Evolutionary conservation across 2,329 filamentous ascomycete species (phyloP).

Genomic region (Chaetomium globosum): DNA sequence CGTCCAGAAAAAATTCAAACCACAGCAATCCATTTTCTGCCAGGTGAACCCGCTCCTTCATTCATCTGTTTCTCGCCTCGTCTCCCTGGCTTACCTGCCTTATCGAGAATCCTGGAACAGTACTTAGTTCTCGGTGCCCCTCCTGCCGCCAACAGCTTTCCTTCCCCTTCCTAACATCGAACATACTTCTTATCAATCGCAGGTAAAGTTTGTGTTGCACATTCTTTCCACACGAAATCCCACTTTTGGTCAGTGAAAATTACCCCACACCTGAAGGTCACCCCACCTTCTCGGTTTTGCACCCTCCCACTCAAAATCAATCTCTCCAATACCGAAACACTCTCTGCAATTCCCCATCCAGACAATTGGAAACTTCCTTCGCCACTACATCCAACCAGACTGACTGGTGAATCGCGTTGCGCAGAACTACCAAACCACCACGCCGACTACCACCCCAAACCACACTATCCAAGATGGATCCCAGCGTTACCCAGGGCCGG

Average conservation of each 20-base stretch:
- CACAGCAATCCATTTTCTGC: constrained; percentile 32
- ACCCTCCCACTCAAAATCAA: constrained; percentile 30
- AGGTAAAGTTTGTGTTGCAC: constrained; percentile 27
- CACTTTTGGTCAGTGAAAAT: constrained; percentile 24
- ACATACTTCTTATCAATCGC: constrained; percentile 20
- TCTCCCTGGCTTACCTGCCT: constrained; percentile 27
- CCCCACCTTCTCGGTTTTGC: constrained; percentile 34
- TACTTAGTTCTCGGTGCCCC: constrained; percentile 26
- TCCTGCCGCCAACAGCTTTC: constrained; percentile 13
- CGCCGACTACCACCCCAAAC: constrained; percentile 23
- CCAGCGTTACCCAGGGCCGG: constrained; percentile 41
- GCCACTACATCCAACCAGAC: constrained; percentile 31
- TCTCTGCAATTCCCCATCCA: constrained; percentile 27
- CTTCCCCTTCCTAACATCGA: constrained; percentile 17
- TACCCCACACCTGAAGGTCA: constrained; percentile 34
- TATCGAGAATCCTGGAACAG: constrained; percentile 23
- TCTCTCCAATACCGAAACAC: constrained; percentile 35
- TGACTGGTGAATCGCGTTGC: constrained; percentile 31
- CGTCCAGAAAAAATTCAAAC: constrained; percentile 39
- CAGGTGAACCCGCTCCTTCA: constrained; percentile 30
- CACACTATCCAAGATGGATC: constrained; percentile 43
- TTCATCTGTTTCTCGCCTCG: constrained; percentile 27
- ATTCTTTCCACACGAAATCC: constrained; percentile 18
- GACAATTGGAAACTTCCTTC: constrained; percentile 21
- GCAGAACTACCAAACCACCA: constrained; percentile 25